Evolutionary conservation across 805 yeast species (phyloP).

Genomic region (baker's yeast (Saccharomyces cerevisiae)): DNA sequence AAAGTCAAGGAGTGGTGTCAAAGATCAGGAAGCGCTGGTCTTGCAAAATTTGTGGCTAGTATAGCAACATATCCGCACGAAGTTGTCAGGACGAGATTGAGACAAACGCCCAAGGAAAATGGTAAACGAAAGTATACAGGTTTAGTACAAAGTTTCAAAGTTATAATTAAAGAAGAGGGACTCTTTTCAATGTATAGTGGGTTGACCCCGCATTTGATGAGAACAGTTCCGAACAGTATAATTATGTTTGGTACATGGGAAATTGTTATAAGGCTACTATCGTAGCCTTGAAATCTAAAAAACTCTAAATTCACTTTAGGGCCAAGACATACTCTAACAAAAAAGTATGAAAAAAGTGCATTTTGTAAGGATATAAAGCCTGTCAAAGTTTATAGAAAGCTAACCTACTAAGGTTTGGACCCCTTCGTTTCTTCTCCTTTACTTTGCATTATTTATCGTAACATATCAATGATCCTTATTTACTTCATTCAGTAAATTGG

Average conservation of each 20-base stretch:
- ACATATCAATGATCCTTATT: background rate
- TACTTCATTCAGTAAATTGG: background rate
- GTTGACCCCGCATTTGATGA: slow-evolving; percentile 86
- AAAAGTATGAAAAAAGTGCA: background rate
- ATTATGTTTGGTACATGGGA: slow-evolving; percentile 99
- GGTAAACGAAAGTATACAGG: slow-evolving; percentile 88
- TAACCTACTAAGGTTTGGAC: background rate
- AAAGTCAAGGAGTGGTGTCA: slow-evolving; percentile 84
- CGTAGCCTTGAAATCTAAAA: slow-evolving; percentile 18
- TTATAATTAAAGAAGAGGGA: slow-evolving; percentile 89
- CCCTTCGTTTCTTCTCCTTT: background rate
- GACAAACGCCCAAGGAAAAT: slow-evolving; percentile 83
- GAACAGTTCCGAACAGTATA: slow-evolving; percentile 96
- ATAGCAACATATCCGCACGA: slow-evolving; percentile 94
- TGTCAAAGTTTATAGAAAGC: background rate
- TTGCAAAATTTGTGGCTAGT: slow-evolving; percentile 90
- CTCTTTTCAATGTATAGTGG: slow-evolving; percentile 93
- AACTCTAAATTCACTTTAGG: background rate
- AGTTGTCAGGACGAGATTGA: slow-evolving; percentile 87
- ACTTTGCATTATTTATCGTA: background rate
- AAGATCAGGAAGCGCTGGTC: slow-evolving; percentile 94
- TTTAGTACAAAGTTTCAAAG: slow-evolving; percentile 72
- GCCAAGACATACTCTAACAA: background rate
- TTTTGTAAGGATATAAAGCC: background rate
- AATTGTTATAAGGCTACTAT: slow-evolving; percentile 53